These are phyloP conservation scores for Hanseniaspora hatyaiensis DNA, from an alignment of 805 yeast genomes.

Conservation along the genomic window DNA sequence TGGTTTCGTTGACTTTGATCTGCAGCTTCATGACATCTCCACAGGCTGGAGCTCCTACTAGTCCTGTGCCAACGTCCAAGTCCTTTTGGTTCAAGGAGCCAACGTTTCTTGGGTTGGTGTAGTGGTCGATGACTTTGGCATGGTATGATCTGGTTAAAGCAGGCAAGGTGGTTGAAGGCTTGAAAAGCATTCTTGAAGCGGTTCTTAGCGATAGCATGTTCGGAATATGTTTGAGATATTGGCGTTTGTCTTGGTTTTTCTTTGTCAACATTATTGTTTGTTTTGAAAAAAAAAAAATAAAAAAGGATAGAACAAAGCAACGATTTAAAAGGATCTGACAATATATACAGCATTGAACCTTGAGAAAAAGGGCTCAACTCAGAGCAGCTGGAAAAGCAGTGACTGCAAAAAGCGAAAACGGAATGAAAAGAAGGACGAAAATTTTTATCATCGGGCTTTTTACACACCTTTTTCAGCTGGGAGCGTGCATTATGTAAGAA, in stretches of 20 bases:
- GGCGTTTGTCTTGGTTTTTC: no score
- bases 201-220: conserved; percentile 11
- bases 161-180: not conserved
- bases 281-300: not conserved
- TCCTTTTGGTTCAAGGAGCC: conserved; percentile 77
- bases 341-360: no score
- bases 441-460: no score
- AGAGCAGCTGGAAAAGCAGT: no score
- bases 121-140: conserved; percentile 89
- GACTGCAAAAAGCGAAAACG: no score
- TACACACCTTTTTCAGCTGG: no score
- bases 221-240: not conserved
- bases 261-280: not conserved
- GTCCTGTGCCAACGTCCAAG: conserved; percentile 81
- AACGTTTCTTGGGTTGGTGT: conserved; percentile 91
- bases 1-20: conserved; percentile 78
- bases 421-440: no score
- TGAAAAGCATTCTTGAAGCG: not conserved
- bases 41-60: conserved; percentile 98
- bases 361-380: no score
- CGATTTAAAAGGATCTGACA: no score
- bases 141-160: conserved; percentile 43
- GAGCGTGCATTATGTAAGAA: no score
- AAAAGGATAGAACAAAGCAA: not conserved
- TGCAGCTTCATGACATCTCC: conserved; percentile 98